phyloP scores from a whole-genome alignment of 2,329 filamentous ascomycete genomes.

The Didymellaceae sp. region DNA sequence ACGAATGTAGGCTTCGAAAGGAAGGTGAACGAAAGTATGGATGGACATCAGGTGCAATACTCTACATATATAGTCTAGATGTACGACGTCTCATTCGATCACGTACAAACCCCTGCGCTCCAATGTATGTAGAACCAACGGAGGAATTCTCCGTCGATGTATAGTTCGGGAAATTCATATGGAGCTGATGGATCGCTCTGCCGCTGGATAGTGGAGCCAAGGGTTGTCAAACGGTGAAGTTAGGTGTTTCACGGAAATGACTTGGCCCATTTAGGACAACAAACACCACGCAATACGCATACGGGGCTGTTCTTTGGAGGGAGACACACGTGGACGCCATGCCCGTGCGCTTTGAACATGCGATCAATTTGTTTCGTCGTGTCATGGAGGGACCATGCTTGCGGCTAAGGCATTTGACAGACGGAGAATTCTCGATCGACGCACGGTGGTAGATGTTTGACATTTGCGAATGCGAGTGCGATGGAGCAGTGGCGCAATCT shows the following conservation, averaged over 20 bases:
- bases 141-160: not conserved
- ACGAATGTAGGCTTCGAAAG: constrained; percentile 9
- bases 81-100: not conserved
- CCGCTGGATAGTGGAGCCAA: constrained; percentile 7
- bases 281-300: not conserved
- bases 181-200: not conserved
- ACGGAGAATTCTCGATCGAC: constrained; percentile 1
- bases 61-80: not conserved
- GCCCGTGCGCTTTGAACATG: not conserved
- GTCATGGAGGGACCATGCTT: not conserved
- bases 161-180: not conserved
- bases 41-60: not conserved
- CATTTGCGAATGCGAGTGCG: not conserved
- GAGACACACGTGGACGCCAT: not conserved
- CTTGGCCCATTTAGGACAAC: not conserved
- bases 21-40: not conserved
- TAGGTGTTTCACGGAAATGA: constrained; percentile 14
- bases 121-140: not conserved
- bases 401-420: not conserved
- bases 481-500: no score
- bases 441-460: not conserved
- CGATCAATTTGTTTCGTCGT: not conserved
- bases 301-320: not conserved
- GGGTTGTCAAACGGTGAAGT: not conserved
- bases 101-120: not conserved